Percentiles rank a stretch among this genome's conserved stretches.
Evolutionary conservation across 1,284 basidiomycete genomes (phyloP).

Genomic region (Cronartium ribicola): DNA sequence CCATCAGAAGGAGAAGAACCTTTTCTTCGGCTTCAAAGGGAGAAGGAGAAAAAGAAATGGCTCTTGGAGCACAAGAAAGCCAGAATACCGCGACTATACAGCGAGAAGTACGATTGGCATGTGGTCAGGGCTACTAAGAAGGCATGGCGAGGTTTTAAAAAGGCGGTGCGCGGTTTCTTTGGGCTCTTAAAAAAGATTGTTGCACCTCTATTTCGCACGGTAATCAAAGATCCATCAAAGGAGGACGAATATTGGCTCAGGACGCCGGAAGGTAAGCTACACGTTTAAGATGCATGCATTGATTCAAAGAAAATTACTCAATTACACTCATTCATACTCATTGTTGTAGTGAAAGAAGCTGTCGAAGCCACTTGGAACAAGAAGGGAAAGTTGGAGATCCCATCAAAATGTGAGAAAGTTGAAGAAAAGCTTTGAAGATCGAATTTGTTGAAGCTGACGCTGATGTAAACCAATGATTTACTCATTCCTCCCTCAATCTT

Average conservation of each 20-base stretch:
- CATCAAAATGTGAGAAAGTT: not conserved
- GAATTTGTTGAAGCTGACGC: not conserved
- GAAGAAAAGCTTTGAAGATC: not conserved
- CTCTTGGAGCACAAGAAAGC: not conserved
- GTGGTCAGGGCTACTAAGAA: not conserved
- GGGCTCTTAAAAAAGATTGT: not conserved
- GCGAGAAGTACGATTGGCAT: slow-evolving; percentile 8
- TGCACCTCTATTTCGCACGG: not conserved
- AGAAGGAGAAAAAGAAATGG: not conserved
- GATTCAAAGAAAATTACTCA: not conserved
- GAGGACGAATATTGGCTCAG: not conserved
- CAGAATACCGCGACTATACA: not conserved
- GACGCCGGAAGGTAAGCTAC: not conserved
- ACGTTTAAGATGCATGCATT: not conserved
- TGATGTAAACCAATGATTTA: not conserved
- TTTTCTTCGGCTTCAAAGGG: not conserved
- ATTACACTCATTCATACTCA: not conserved
- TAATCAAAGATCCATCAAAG: not conserved
- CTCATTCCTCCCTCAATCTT: not conserved
- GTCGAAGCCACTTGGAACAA: not conserved
- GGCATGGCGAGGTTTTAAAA: not conserved
- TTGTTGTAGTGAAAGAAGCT: not conserved
- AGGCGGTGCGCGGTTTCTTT: not conserved
- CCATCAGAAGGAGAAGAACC: not conserved
- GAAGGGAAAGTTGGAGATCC: not conserved